Conservation (phyloP, 768 basidiomycete genomes). For the Tulasnella sp. region DNA sequence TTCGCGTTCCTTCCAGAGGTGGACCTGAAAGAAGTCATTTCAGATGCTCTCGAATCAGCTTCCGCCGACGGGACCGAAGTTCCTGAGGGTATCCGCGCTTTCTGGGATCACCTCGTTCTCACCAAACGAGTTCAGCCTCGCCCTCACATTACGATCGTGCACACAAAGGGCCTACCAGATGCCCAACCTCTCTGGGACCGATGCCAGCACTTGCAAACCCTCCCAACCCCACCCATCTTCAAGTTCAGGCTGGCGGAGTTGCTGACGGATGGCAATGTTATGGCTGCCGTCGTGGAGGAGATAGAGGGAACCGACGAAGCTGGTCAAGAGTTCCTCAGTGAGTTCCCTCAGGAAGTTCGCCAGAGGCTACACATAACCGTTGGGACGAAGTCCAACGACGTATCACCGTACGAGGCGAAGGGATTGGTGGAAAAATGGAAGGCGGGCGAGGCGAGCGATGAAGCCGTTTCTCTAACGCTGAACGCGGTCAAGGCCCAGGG, state of each 20-base stretch:
- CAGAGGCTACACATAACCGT: conserved; percentile 76
- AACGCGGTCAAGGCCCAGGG: not conserved
- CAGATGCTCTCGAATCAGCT: conserved; percentile 32
- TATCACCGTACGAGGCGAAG: conserved; percentile 64
- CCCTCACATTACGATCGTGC: conserved; percentile 86
- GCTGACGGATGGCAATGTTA: conserved; percentile 69
- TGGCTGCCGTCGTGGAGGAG: conserved; percentile 68
- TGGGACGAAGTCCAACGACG: conserved; percentile 49
- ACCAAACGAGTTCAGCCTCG: conserved; percentile 43
- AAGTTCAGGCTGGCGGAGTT: conserved; percentile 52
- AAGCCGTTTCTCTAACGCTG: conserved; percentile 23
- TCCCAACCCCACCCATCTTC: conserved; percentile 46
- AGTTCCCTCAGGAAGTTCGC: conserved; percentile 42
- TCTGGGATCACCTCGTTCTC: conserved; percentile 45
- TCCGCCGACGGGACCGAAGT: conserved; percentile 28
- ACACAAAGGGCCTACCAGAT: conserved; percentile 43
- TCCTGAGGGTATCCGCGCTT: conserved; percentile 30
- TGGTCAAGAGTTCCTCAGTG: conserved; percentile 42
- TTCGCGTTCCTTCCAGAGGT: conserved; percentile 72
- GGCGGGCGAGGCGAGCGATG: conserved; percentile 25
- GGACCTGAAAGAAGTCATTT: conserved; percentile 47
- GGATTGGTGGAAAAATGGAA: conserved; percentile 52
- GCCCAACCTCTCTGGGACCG: conserved; percentile 43
- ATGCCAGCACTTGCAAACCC: conserved; percentile 41
- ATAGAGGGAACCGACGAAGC: conserved; percentile 38